Percentiles rank a stretch among this genome's conserved stretches.
Conservation (phyloP, 1,139 yeast genomes). For the Kurtzmaniella quercitrusa region DNA sequence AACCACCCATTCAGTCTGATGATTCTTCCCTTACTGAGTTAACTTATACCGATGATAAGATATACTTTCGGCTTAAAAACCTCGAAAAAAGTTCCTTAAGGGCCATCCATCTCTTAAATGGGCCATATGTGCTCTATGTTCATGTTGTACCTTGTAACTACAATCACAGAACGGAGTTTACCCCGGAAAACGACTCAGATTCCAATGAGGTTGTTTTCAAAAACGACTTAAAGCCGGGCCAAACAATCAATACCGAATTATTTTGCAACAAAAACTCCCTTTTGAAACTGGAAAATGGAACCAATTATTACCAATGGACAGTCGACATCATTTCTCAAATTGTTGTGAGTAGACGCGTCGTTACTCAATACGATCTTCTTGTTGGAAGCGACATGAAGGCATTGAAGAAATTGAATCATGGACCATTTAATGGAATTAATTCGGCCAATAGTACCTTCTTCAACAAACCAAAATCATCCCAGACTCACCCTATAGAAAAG, state of each 20-base stretch:
- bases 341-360: conserved; percentile 65
- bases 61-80: conserved; percentile 47
- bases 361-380: conserved; percentile 62
- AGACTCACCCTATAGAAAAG: no score
- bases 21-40: not conserved
- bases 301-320: conserved; percentile 60
- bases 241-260: conserved; percentile 46
- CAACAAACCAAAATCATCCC: not conserved
- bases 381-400: conserved; percentile 42
- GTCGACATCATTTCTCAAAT: conserved; percentile 83
- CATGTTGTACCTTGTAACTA: conserved; percentile 56
- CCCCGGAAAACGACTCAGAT: conserved; percentile 20
- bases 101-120: conserved; percentile 53
- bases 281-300: conserved; percentile 18
- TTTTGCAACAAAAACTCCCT: conserved; percentile 45
- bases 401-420: conserved; percentile 32
- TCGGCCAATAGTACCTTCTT: not conserved
- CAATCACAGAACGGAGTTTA: conserved; percentile 25
- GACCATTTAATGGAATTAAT: conserved; percentile 12
- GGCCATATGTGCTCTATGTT: conserved; percentile 58
- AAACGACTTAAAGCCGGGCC: conserved; percentile 60
- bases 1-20: not conserved
- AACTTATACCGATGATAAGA: conserved; percentile 8
- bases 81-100: conserved; percentile 46
- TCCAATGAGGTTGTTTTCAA: conserved; percentile 33